Evolutionary conservation across 1,139 yeast species (phyloP), one percentile per base, ranked within the genome.

Genomic region (Sugiyamaella sp.): DNA sequence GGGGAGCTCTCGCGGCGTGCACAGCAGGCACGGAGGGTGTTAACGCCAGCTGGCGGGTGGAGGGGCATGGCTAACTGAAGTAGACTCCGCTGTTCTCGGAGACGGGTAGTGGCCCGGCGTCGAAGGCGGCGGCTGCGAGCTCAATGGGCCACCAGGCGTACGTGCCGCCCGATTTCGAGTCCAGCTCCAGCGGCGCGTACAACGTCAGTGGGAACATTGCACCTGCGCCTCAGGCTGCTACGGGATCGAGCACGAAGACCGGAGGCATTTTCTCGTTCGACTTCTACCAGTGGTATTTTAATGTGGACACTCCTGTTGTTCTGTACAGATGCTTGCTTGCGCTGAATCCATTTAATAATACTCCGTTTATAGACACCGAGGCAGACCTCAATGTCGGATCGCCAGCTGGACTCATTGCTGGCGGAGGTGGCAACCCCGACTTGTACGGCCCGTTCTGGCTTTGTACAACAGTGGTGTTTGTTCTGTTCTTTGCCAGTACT

Each of bases 381-480:
- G 59, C 57, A 27, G 49, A 51, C 8, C 55, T 60, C 14, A 62
- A 57, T 8, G 57, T 51, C 16, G 68, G 71, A 3, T 77, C 84
- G 1, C 62, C 64, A 21, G 64, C 68, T 48, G 72, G 69, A 21
- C 63, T 61, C 25, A 50, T 63, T 19, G 63, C 60, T 17, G 62
- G 60, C 4, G 52, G 52, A 14, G 62, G 62, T 16, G 68, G 67
- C 27, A 62, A 59, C 24, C 77, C 79, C 1, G 96, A 89, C 65
- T 71, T 89, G 51, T 89, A 88, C 65, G 96, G 96, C 0, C 86
- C 90, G 24, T 74, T 88, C 43, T 89, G 96, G 96, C 82, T 89
- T 45, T 85, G 90, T 10, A 89, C 89, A 0, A 85, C 95, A 0
- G 80, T 87, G 52, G 82, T 87, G 1, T 83, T 86, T 59, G 74